Base-by-base conservation (phyloP, 140 eudicot genomes). In the Oenanthe javanica region DNA sequence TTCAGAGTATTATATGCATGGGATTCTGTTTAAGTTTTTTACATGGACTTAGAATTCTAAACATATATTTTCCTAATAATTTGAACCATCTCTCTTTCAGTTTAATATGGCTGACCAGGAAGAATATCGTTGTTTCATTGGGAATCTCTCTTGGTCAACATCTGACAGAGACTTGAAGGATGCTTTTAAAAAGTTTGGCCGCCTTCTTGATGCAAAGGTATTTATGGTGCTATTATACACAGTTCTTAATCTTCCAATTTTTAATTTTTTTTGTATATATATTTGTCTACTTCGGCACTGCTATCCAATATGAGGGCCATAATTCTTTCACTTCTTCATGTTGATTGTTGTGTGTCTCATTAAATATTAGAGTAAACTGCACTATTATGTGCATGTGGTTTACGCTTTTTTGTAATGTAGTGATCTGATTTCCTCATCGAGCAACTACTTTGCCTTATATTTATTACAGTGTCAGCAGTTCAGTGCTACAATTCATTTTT, bases 131-230 rank as follows among this genome's bases (percentile, higher is more conserved):
- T 91, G 97, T 84, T 93, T 93, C 78, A 83, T 93, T 86, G 98
- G 98, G 46, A 87, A 86, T 81, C 91, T 93, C 72, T 89, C 98
- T 66, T 93, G 98, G 98, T 89, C 97, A 80, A 93, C 92, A 66
- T 88, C 98, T 43, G 98, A 93, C 78, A 86, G 96, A 82, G 92
- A 88, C 80, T 77, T 93, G 85, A 89, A 90, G 76, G 92, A 89
- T 11, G 98, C 98, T 59, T 93, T 93, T 78, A 88, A 86, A 77
- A 93, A 93, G 83, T 93, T 86, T 86, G 97, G 96, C 52, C 97
- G 84, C 87, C 93, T 93, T 80, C 40, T 89, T 40, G 98, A 91
- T 80, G 97, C 98, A 40, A 93, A 88, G 97, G 98, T 93, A 83
- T 66, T 59, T 48, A 5, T 75, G 36, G 48, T 6, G 50, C 54